Evolutionary conservation across 768 basidiomycete species (phyloP).

Genomic region (Xerocomus potaroensis): DNA sequence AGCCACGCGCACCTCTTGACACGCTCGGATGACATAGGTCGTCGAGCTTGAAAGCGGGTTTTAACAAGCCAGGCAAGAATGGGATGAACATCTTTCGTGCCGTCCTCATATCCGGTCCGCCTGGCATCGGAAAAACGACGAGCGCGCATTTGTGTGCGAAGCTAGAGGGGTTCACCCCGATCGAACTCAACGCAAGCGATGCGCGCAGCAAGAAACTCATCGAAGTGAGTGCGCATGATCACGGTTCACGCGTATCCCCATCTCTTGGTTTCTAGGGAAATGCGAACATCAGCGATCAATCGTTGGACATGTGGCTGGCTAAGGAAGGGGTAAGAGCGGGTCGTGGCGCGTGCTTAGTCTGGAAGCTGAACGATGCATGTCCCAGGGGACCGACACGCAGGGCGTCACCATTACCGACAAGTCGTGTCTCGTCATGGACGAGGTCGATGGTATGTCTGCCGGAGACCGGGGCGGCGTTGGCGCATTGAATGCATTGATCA

Average conservation of each 20-base stretch:
- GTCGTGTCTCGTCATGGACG: slow-evolving; percentile 96
- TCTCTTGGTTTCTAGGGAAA: slow-evolving; percentile 50
- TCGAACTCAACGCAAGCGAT: slow-evolving; percentile 97
- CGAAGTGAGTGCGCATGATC: slow-evolving; percentile 51
- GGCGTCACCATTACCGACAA: slow-evolving; percentile 74
- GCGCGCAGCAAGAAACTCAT: slow-evolving; percentile 94
- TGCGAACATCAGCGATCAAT: slow-evolving; percentile 86
- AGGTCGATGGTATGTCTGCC: slow-evolving; percentile 98
- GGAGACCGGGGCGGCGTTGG: slow-evolving; percentile 97
- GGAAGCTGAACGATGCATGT: not conserved
- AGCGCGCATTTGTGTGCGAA: slow-evolving; percentile 91
- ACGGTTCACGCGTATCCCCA: not conserved
- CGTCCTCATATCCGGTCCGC: slow-evolving; percentile 86
- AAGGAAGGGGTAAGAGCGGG: slow-evolving; percentile 51
- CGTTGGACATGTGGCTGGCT: slow-evolving; percentile 80
- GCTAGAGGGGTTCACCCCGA: slow-evolving; percentile 85
- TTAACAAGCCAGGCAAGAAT: slow-evolving; percentile 93
- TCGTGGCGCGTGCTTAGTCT: not conserved
- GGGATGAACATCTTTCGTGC: slow-evolving; percentile 85
- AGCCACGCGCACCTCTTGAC: not conserved
- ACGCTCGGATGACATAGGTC: slow-evolving; percentile 62
- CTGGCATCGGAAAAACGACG: slow-evolving; percentile 97
- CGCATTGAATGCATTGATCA: slow-evolving; percentile 86
- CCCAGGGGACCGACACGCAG: slow-evolving; percentile 55
- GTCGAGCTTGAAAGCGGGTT: slow-evolving; percentile 62